These are phyloP conservation scores for Hanseniaspora thailandica DNA, from an alignment of 805 yeast genomes.

Conservation along the genomic window DNA sequence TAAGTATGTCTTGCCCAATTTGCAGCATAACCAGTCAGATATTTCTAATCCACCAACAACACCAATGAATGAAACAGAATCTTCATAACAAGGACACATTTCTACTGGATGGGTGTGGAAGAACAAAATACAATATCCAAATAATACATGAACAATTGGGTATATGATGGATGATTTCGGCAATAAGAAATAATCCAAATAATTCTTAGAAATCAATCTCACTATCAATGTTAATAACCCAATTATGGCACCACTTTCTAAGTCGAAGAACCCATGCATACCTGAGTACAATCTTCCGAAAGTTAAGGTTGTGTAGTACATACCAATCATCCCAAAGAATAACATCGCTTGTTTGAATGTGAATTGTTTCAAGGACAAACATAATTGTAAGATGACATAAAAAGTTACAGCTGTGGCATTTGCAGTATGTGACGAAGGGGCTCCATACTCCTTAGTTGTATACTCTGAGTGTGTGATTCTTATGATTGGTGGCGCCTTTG, in stretches of 20 bases:
- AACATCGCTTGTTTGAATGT: conserved; percentile 14
- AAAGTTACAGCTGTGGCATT: conserved; percentile 78
- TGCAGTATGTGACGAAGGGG: conserved; percentile 89
- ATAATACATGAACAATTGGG: conserved; percentile 31
- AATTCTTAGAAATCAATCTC: conserved; percentile 34
- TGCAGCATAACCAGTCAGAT: conserved; percentile 37
- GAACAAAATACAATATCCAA: conserved; percentile 44
- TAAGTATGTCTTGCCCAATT: conserved; percentile 20
- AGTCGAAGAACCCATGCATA: conserved; percentile 88
- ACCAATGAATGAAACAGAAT: conserved; percentile 83
- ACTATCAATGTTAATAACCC: conserved; percentile 47
- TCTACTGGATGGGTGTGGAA: conserved; percentile 77
- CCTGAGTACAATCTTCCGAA: conserved; percentile 87
- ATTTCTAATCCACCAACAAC: conserved; percentile 70
- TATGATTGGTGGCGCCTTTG: conserved; percentile 80
- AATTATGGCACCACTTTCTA: conserved; percentile 49
- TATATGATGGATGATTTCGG: conserved; percentile 28
- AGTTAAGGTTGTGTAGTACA: conserved; percentile 55
- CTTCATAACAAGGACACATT: conserved; percentile 93
- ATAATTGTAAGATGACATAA: conserved; percentile 28
- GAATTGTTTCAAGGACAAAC: background rate
- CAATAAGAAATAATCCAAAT: conserved; percentile 31
- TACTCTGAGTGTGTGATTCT: conserved; percentile 84
- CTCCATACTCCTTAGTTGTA: conserved; percentile 87
- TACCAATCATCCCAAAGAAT: conserved; percentile 19